A percentile compares a stretch with the other conserved stretches of the same genome.
Conservation (phyloP, 345 rosid genomes). For the Linum trigynum region DNA sequence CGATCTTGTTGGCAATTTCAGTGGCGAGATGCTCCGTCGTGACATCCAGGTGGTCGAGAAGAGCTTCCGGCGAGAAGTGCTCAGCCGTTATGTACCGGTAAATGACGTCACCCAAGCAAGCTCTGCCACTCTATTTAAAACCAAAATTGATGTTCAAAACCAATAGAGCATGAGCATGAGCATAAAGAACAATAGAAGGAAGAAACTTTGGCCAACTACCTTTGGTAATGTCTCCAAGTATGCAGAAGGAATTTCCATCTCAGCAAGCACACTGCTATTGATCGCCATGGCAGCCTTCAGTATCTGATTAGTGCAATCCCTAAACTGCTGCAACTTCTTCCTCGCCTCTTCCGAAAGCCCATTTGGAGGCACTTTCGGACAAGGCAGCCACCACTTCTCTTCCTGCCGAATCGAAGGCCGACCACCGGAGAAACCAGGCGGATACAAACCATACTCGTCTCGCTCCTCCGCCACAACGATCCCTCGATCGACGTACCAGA, state of each 20-base stretch:
- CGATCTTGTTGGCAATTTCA: conserved; percentile 75
- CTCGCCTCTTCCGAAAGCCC: conserved; percentile 74
- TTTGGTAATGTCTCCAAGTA: conserved; percentile 85
- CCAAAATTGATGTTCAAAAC: neutral
- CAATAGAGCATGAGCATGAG: neutral
- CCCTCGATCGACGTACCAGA: conserved; percentile 92
- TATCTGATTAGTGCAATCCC: conserved; percentile 87
- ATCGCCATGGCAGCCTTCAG: conserved; percentile 96
- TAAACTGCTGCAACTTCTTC: conserved; percentile 72
- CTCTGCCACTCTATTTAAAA: conserved; percentile 49
- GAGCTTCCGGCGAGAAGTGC: conserved; percentile 72
- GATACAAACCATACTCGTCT: conserved; percentile 34
- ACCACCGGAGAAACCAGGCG: conserved; percentile 40
- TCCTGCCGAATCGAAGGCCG: conserved; percentile 84
- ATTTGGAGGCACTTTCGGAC: conserved; percentile 68
- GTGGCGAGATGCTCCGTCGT: conserved; percentile 79
- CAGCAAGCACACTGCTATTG: conserved; percentile 75
- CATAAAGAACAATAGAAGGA: neutral
- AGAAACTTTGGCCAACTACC: conserved; percentile 29
- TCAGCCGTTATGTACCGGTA: conserved; percentile 72
- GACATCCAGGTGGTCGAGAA: conserved; percentile 78
- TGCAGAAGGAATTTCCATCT: conserved; percentile 86
- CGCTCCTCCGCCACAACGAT: conserved; percentile 61
- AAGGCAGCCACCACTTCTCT: conserved; percentile 86
- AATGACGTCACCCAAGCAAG: conserved; percentile 72